These are phyloP conservation scores for Irpex rosettiformis DNA, from an alignment of 1,284 basidiomycete species.

Conservation along the genomic window DNA sequence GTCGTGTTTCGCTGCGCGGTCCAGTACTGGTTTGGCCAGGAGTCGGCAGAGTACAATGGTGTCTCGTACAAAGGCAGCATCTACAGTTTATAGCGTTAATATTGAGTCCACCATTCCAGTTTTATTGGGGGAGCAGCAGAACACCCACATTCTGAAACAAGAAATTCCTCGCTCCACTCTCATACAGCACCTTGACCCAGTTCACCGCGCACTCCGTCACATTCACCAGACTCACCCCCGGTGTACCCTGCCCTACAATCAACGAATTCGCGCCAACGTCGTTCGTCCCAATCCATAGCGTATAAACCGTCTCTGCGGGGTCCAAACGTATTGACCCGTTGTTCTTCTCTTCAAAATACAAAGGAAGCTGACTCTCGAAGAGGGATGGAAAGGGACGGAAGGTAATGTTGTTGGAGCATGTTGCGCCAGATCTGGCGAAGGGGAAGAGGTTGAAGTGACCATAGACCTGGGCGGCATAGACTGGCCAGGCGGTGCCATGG, in stretches of 20 bases:
- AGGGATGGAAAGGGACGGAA: conserved; percentile 36
- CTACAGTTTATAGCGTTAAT: conserved; percentile 3
- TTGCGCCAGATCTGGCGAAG: conserved; percentile 41
- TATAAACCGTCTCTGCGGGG: conserved; percentile 39
- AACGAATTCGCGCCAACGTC: conserved; percentile 39
- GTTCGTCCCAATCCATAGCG: conserved; percentile 51
- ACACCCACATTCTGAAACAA: conserved; percentile 41
- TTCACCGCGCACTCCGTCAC: conserved; percentile 39
- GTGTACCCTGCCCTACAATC: conserved; percentile 34
- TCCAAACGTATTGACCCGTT: conserved; percentile 25
- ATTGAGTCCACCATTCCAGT: neutral
- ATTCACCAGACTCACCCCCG: conserved; percentile 39
- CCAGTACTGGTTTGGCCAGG: conserved; percentile 30
- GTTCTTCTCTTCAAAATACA: conserved; percentile 30
- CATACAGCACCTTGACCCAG: conserved; percentile 37
- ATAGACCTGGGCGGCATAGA: conserved; percentile 36
- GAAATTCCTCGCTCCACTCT: conserved; percentile 43
- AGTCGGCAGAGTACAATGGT: conserved; percentile 26
- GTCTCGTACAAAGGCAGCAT: conserved; percentile 27
- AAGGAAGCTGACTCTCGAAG: conserved; percentile 36
- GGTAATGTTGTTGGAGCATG: conserved; percentile 43
- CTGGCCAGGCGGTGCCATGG: conserved; percentile 35
- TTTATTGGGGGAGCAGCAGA: neutral
- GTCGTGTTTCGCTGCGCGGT: conserved; percentile 27
- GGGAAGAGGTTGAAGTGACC: conserved; percentile 37